Conservation (phyloP, 176 grass and related monocot species). For the Lolium multiflorum region DNA sequence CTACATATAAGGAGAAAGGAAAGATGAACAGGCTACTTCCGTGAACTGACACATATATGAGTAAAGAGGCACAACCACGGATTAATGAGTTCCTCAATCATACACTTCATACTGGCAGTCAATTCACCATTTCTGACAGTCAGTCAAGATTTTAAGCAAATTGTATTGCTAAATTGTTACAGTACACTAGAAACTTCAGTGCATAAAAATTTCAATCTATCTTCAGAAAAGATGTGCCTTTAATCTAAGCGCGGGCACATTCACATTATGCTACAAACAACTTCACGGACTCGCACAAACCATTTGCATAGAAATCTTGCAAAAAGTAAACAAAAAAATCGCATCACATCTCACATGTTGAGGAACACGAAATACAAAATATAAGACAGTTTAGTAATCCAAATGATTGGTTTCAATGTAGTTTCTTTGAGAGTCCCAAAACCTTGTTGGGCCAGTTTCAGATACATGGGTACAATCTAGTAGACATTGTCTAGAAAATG, state of each 20-base stretch:
- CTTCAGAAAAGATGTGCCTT: neutral
- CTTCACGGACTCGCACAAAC: neutral
- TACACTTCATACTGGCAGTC: neutral
- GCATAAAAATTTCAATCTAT: neutral
- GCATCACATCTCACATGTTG: neutral
- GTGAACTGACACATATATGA: neutral
- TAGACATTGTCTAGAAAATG: neutral
- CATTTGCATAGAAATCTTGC: neutral
- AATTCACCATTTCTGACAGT: neutral
- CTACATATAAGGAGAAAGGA: neutral
- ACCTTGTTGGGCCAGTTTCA: neutral
- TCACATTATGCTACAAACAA: neutral
- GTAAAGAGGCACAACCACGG: neutral
- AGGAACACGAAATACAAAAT: neutral
- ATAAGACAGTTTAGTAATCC: neutral
- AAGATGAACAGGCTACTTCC: neutral
- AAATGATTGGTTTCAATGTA: neutral
- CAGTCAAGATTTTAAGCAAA: slow-evolving; percentile 22
- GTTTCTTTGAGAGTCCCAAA: neutral
- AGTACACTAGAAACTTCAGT: neutral
- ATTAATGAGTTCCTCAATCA: neutral
- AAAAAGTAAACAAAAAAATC: neutral
- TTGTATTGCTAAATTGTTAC: neutral
- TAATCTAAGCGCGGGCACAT: neutral
- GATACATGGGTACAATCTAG: neutral